A percentile compares a stretch with the other conserved stretches of the same genome.
Conservation (phyloP, 1,284 basidiomycete species). For the Fomes fomentarius region DNA sequence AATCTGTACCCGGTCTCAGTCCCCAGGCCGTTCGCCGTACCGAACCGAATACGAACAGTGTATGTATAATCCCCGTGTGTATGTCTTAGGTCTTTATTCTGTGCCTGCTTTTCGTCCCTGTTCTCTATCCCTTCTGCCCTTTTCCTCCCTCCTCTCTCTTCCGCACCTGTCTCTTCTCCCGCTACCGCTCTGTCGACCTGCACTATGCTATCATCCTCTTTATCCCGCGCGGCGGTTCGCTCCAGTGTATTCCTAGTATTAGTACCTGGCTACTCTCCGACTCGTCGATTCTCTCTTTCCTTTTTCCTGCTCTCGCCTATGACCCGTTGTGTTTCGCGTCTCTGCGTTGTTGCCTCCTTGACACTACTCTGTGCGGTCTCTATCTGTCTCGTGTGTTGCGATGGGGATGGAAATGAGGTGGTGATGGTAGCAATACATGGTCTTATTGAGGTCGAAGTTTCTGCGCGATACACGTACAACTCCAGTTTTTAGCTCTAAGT, state of each 20-base stretch:
- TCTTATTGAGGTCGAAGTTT: neutral
- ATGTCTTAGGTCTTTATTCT: slow-evolving; percentile 9
- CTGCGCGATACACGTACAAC: neutral
- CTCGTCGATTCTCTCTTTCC: too few species aligned
- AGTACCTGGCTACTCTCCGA: neutral
- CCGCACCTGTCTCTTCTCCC: neutral
- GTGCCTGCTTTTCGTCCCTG: neutral
- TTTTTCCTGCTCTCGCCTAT: too few species aligned
- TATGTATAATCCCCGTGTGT: slow-evolving; percentile 9
- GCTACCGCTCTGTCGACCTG: neutral
- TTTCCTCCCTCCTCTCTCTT: neutral
- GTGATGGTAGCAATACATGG: slow-evolving; percentile 6
- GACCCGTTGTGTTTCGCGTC: too few species aligned
- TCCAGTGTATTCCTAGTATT: neutral
- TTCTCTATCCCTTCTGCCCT: neutral
- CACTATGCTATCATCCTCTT: slow-evolving; percentile 2
- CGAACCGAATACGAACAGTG: neutral
- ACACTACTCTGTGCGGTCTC: neutral
- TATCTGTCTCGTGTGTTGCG: too few species aligned
- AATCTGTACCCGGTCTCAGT: too few species aligned
- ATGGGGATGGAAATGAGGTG: too few species aligned
- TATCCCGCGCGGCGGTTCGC: neutral
- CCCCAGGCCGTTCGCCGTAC: too few species aligned
- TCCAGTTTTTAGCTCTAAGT: neutral
- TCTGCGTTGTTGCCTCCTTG: too few species aligned